phyloP scores from a whole-genome alignment of 202 grass and related monocot species.

The Schoenoplectus tabernaemontani region DNA sequence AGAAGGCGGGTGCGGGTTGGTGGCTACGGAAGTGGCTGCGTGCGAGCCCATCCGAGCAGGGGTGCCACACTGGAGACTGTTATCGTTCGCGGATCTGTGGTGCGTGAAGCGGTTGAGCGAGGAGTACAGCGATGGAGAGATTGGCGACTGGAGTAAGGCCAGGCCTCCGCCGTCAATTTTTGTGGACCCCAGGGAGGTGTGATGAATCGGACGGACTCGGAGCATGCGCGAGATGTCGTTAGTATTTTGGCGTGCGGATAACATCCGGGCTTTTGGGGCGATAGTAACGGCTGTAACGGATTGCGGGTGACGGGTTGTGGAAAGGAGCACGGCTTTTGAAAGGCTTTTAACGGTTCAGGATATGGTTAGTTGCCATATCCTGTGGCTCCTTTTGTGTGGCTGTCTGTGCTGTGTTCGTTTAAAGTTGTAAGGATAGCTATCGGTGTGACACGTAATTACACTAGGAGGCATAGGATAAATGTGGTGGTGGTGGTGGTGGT shows the following conservation, averaged over 20 bases:
- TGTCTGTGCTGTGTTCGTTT: background rate
- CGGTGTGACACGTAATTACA: background rate
- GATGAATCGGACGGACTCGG: background rate
- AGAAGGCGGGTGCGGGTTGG: conserved; percentile 47
- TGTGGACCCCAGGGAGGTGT: conserved; percentile 88
- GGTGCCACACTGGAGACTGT: conserved; percentile 62
- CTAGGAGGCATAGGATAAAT: conserved; percentile 14
- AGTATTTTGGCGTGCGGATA: background rate
- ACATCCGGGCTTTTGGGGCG: background rate
- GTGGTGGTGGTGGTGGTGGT: background rate
- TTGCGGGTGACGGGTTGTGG: conserved; percentile 1
- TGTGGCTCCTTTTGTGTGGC: background rate
- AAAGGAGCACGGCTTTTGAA: conserved; percentile 18
- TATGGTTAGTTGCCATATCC: background rate
- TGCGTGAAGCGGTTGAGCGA: conserved; percentile 75
- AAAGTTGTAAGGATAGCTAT: background rate
- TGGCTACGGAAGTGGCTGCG: conserved; percentile 56
- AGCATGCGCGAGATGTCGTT: background rate
- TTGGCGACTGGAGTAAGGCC: conserved; percentile 86
- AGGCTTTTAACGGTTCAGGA: conserved; percentile 18
- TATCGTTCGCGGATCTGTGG: conserved; percentile 67
- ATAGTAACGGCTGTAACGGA: conserved; percentile 20
- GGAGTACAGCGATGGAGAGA: conserved; percentile 43
- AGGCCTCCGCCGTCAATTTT: conserved; percentile 53
- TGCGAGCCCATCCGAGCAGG: conserved; percentile 54